These are phyloP conservation scores for Diutina rugosa DNA, from an alignment of 1,139 yeast genomes.

Conservation along the genomic window DNA sequence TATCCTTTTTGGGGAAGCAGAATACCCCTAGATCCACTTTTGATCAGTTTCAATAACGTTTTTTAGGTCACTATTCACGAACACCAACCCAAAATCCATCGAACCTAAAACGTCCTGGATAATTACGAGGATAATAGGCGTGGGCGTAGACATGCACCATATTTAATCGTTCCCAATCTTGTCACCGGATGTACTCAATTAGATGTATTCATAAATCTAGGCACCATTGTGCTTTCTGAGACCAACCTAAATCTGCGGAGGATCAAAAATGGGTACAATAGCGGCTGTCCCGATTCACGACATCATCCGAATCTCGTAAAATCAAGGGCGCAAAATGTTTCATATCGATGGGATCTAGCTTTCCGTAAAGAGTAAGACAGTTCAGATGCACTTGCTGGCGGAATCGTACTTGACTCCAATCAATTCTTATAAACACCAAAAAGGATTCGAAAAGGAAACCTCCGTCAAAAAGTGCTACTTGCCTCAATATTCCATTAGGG, in stretches of 20 bases:
- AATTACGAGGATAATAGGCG: neutral
- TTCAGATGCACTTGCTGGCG: too few species aligned
- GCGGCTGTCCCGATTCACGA: neutral
- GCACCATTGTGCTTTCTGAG: neutral
- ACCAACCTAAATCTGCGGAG: neutral
- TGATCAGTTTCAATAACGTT: too few species aligned
- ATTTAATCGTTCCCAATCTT: neutral
- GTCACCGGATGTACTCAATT: neutral
- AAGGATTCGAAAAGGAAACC: too few species aligned
- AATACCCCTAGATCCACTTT: too few species aligned
- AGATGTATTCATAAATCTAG: neutral
- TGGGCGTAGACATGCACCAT: neutral
- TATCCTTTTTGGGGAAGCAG: too few species aligned
- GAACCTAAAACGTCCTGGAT: neutral
- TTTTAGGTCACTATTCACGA: too few species aligned
- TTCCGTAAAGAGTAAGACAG: too few species aligned
- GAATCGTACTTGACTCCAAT: too few species aligned
- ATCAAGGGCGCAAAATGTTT: neutral
- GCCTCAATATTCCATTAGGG: too few species aligned
- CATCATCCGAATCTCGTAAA: neutral
- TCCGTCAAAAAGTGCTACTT: too few species aligned
- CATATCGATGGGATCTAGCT: neutral
- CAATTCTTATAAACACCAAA: too few species aligned
- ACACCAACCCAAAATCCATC: neutral
- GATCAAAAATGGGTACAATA: neutral